These are phyloP conservation scores for Ichthyophthirius multifiliis DNA, from an alignment of 169 alveolate species.

Conservation along the genomic window DNA sequence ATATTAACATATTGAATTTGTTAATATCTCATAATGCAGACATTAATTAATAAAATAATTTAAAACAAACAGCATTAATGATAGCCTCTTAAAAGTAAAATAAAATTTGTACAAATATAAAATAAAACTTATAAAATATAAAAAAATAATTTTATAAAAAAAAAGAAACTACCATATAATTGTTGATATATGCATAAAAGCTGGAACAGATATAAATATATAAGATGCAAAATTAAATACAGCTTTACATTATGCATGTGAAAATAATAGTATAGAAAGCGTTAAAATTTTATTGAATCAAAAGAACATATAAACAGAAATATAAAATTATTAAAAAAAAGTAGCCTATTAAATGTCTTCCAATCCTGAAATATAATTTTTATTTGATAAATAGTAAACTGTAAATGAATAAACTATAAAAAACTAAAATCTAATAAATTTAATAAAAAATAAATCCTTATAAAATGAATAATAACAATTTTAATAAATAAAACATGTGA, in stretches of 20 bases:
- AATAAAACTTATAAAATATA: too few species aligned
- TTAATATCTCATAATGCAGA: constrained; percentile 3
- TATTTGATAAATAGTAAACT: background rate
- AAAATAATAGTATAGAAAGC: background rate
- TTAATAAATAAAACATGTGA: too few species aligned
- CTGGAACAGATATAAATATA: background rate
- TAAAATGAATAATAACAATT: too few species aligned
- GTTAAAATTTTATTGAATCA: constrained; percentile 21
- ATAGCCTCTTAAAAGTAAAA: background rate
- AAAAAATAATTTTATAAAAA: background rate
- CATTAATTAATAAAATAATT: background rate
- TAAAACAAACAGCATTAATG: background rate
- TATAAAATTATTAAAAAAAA: too few species aligned
- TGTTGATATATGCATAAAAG: constrained; percentile 4
- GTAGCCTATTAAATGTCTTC: background rate
- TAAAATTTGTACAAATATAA: background rate
- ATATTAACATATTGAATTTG: background rate
- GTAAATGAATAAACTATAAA: too few species aligned
- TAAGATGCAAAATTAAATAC: background rate
- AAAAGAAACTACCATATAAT: constrained; percentile 5
- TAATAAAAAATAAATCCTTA: too few species aligned
- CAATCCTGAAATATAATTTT: background rate
- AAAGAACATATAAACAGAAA: background rate
- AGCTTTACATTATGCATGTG: background rate
- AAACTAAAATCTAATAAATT: too few species aligned